Evolutionary conservation across 106 monocot genomes (phyloP), one percentile per base, ranked within the genome.

Genomic region (Cymbidium sinense): DNA sequence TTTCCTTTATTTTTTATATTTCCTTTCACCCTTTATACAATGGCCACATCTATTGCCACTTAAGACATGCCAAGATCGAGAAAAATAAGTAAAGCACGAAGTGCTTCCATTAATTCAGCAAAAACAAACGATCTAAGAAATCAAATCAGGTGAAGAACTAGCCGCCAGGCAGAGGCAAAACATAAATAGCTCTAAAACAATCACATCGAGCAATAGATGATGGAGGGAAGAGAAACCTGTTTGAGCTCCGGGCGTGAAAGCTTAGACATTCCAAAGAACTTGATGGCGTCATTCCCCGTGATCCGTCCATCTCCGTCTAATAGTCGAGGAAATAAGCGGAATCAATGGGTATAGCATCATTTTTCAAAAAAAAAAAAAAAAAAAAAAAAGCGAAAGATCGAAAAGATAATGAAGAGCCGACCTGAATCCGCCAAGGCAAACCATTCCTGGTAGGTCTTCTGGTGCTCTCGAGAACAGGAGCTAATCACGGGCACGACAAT

Each of bases 271-370:
- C 76, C 76, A 77, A 93, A 93, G 85, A 93, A 90, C 77, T 83
- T 86, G 82, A 76, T 90, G 31, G 93, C 93, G 51, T 93, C 93
- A 25, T 80, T 74, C 20, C 90, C 90, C 23, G 93, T 93, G 83
- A 93, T 81, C 62, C 93, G 88, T 3, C 93, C 93, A 70, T 93
- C 93, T 34, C 88, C 93, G 76, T 93, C 90, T 93, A 54, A 47
- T 19, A 50, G 9, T 20, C 4, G 27, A 76, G 9, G 28, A 43
- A 78, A 65, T 1, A 4, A 75, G n/a, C 8, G 25, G 76, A 43
- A 27, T 28, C 15, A 21, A 51, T 33, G 43, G 0, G 44, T 27
- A 39, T 33, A 30, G n/a, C 69, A 12, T 75, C 39, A n/a, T 21
- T 31, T 44, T 65, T 43, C 21, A 44, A n/a, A 27, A 27, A 12